Evolutionary conservation across 129 eudicot species (phyloP).

Genomic region (Pittosporum tobira): DNA sequence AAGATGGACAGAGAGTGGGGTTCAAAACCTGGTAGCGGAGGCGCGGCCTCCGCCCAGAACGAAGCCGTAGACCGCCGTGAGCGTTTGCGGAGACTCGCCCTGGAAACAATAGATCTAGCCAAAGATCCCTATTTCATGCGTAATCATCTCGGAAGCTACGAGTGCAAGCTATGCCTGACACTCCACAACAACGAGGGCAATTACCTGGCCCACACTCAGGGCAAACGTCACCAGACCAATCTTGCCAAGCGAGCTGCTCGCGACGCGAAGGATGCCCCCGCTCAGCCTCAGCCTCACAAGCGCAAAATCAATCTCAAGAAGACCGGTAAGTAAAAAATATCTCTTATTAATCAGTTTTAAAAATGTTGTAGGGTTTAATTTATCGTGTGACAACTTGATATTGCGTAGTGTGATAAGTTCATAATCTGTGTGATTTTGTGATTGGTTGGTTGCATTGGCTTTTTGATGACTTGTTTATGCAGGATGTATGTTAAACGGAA

Average conservation of each 20-base stretch:
- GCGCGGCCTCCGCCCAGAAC: constrained; percentile 96
- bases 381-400: no score
- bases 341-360: no score
- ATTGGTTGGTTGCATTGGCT: no score
- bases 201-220: constrained; percentile 94
- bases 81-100: constrained; percentile 81
- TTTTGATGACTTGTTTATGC: no score
- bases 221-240: constrained; percentile 96
- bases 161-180: constrained; percentile 85
- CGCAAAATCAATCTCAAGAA: constrained; percentile 50
- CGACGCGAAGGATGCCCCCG: constrained; percentile 94
- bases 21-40: constrained; percentile 98
- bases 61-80: constrained; percentile 99
- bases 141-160: constrained; percentile 93
- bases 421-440: no score
- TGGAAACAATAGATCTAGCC: constrained; percentile 92
- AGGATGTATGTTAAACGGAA: no score
- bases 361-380: background rate
- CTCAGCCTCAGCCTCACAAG: constrained; percentile 93
- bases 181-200: constrained; percentile 95
- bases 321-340: constrained; percentile 48
- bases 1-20: constrained; percentile 98
- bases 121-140: constrained; percentile 99
- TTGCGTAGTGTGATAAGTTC: no score
- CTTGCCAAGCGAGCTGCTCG: constrained; percentile 96